A percentile compares a stretch with the other conserved stretches of the same genome.
phyloP scores from a whole-genome alignment of 129 eudicot genomes.

The Pittosporum tobira region DNA sequence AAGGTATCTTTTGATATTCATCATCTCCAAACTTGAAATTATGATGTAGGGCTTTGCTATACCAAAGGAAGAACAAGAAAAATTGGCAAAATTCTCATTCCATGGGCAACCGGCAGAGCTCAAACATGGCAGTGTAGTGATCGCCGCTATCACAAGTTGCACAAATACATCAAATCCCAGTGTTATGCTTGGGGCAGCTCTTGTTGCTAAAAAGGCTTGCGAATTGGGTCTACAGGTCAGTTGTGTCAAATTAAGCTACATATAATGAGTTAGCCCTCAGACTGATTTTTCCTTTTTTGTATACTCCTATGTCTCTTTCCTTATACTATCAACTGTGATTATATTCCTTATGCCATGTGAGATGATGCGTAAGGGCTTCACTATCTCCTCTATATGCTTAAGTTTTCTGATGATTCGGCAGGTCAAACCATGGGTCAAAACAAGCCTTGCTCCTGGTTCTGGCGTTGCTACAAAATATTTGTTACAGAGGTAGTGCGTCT shows the following conservation, averaged over 20 bases:
- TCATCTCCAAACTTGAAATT: background rate
- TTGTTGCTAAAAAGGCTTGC: constrained; percentile 90
- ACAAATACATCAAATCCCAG: constrained; percentile 98
- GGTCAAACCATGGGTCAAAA: constrained; percentile 90
- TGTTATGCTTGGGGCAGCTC: constrained; percentile 98
- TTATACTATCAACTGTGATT: constrained; percentile 17
- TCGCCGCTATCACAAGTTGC: constrained; percentile 96
- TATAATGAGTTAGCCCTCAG: background rate
- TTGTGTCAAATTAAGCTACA: background rate
- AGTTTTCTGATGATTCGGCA: constrained; percentile 19
- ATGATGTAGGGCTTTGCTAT: constrained; percentile 73
- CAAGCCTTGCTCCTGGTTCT: constrained; percentile 92
- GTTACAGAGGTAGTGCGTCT: constrained; percentile 47
- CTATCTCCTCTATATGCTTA: background rate
- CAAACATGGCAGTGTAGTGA: constrained; percentile 92
- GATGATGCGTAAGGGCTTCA: background rate
- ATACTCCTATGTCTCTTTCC: constrained; percentile 1
- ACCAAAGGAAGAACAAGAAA: constrained; percentile 78
- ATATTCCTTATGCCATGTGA: background rate
- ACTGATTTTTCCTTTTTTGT: background rate
- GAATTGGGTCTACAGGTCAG: constrained; percentile 85
- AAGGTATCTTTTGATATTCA: background rate
- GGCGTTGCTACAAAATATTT: constrained; percentile 84
- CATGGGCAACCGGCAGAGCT: constrained; percentile 88
- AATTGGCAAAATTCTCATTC: constrained; percentile 65